Percentiles rank a stretch among this genome's conserved stretches.
Evolutionary conservation across 768 basidiomycete genomes (phyloP).

Genomic region (Guyanaporus albipodus): DNA sequence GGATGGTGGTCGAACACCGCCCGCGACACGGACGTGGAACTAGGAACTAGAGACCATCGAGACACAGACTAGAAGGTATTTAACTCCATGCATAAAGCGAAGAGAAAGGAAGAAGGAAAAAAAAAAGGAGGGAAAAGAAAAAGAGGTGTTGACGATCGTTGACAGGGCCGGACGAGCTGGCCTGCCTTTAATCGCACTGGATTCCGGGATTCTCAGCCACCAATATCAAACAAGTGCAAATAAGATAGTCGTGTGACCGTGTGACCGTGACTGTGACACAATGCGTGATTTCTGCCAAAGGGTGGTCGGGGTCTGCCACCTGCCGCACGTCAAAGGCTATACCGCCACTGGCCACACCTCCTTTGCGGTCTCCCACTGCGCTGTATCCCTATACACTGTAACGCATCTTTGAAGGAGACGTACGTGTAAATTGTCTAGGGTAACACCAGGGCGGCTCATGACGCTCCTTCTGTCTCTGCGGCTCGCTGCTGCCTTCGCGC

Average conservation of each 20-base stretch:
- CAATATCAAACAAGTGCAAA: constrained; percentile 20
- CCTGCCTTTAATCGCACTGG: constrained; percentile 27
- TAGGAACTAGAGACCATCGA: constrained; percentile 35
- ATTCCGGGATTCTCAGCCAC: constrained; percentile 24
- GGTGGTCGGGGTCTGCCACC: too few species aligned
- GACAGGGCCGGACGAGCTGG: constrained; percentile 34
- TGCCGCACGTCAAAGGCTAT: constrained; percentile 21
- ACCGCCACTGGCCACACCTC: constrained; percentile 22
- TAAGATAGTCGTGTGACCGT: not conserved
- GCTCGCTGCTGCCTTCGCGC: constrained; percentile 64
- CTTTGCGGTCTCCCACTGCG: too few species aligned
- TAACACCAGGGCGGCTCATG: constrained; percentile 6
- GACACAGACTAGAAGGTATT: constrained; percentile 33
- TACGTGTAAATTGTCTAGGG: too few species aligned
- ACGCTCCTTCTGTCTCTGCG: constrained; percentile 33
- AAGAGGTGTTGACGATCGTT: constrained; percentile 50
- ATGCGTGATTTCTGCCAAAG: constrained; percentile 33
- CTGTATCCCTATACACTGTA: too few species aligned
- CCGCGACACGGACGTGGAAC: constrained; percentile 60
- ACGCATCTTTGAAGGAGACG: too few species aligned
- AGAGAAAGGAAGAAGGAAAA: constrained; percentile 8
- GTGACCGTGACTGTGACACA: constrained; percentile 12
- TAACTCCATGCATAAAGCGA: constrained; percentile 41
- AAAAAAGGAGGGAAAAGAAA: constrained; percentile 26
- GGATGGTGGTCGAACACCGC: constrained; percentile 42